Percentiles rank a stretch among this genome's conserved stretches.
Evolutionary conservation across 371 early-diverging fungal species (phyloP).

Genomic region (Mucor piriformis): DNA sequence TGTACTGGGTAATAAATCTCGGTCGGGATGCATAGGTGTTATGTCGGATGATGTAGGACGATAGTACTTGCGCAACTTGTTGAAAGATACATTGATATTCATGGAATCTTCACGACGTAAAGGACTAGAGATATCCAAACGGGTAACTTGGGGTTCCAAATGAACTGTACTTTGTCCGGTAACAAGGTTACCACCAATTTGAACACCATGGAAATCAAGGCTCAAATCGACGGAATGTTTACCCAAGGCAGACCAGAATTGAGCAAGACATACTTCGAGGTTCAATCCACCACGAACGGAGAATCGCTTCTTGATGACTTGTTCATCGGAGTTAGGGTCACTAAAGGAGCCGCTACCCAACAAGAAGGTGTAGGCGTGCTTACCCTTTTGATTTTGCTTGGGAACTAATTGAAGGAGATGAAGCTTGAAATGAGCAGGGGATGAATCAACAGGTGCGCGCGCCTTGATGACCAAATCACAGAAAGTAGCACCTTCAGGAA

Average conservation of each 20-base stretch:
- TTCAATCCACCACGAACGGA: constrained; percentile 74
- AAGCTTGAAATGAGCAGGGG: constrained; percentile 65
- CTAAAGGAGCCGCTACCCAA: constrained; percentile 69
- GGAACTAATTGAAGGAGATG: constrained; percentile 77
- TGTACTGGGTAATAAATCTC: constrained; percentile 77
- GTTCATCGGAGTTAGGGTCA: constrained; percentile 65
- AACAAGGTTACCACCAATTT: constrained; percentile 60
- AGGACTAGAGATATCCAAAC: constrained; percentile 73
- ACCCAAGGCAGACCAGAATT: constrained; percentile 87
- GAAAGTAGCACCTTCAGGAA: constrained; percentile 82
- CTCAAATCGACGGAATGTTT: constrained; percentile 71
- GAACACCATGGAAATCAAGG: constrained; percentile 83
- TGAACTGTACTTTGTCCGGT: constrained; percentile 58
- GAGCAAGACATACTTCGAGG: constrained; percentile 81
- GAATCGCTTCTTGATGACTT: constrained; percentile 59
- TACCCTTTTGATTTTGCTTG: constrained; percentile 67
- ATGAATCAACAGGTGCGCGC: constrained; percentile 34
- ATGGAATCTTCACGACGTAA: constrained; percentile 76
- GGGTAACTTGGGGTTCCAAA: constrained; percentile 55
- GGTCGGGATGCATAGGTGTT: constrained; percentile 67
- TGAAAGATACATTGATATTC: constrained; percentile 56
- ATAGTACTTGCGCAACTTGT: constrained; percentile 66
- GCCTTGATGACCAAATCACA: constrained; percentile 56
- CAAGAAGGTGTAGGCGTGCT: constrained; percentile 59
- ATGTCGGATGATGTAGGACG: constrained; percentile 70